Base-by-base conservation (phyloP, 2,329 filamentous ascomycete species). In the Fusarium bulbicola region DNA sequence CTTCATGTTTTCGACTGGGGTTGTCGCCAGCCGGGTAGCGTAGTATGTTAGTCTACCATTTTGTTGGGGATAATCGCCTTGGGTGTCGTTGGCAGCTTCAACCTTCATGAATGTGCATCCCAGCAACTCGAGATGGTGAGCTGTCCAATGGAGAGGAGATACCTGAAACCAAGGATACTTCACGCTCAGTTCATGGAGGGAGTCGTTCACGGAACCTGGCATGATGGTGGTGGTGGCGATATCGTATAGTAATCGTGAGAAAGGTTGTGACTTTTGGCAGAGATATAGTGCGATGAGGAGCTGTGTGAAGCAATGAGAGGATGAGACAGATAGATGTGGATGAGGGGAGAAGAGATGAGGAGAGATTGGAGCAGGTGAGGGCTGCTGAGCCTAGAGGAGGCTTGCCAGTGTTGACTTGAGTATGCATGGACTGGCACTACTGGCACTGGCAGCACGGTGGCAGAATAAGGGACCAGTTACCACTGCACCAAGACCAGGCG, bases 331-430 rank as follows among this genome's bases (percentile, higher is more conserved):
- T n/a, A n/a, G n/a, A n/a, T n/a, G n/a, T n/a, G 6, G 47, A 24
- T 3, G 26, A 21, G 26, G 3, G 18, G 7, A 15, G 18, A 28
- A 15, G 28, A 24, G 46, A n/a, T 4, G 11, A 9, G 20, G 14
- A 3, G 1, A 7, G 8, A 54, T 1, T 9, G 4, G 6, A n/a
- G 49, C 0, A 36, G 32, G 5, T 3, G 18, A 26, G n/a, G 10
- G 8, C 16, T 34, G n/a, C 3, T 53, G 13, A 39, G 2, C 12
- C 20, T 4, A 13, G 4, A 53, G 26, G 15, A 30, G 7, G 4
- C 9, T 6, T 39, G 20, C 14, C 26, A 42, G 26, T 28, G 37
- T n/a, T 13, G 12, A n/a, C 3, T 6, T 42, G 15, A 8, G 20
- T 20, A 30, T 11, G 8, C 15, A 5, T 18, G 2, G 34, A 18